Evolutionary conservation across 441 rosid genomes (phyloP).

Genomic region (Erodium chrysanthum): DNA sequence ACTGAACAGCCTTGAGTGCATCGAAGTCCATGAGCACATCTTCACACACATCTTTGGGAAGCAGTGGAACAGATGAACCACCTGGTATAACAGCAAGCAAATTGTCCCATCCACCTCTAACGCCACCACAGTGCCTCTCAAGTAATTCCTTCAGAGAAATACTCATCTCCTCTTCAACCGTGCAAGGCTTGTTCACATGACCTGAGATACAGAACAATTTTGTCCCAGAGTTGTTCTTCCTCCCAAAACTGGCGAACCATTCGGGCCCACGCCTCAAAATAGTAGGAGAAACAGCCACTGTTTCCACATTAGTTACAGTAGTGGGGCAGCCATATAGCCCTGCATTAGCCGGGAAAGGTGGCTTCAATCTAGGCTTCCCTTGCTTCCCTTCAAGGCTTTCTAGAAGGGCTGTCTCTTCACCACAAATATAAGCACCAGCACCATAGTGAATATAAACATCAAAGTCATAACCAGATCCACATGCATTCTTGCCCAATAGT

Average conservation of each 20-base stretch:
- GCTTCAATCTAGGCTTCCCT: constrained; percentile 98
- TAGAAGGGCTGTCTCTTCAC: constrained; percentile 95
- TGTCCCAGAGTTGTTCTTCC: constrained; percentile 91
- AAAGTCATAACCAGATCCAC: constrained; percentile 97
- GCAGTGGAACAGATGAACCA: constrained; percentile 86
- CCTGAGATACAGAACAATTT: constrained; percentile 85
- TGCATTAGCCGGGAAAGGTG: constrained; percentile 98
- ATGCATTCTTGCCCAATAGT: constrained; percentile 86
- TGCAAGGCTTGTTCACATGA: constrained; percentile 94
- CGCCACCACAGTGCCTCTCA: constrained; percentile 94
- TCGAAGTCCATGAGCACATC: constrained; percentile 96
- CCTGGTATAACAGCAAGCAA: constrained; percentile 92
- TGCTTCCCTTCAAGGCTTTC: constrained; percentile 99
- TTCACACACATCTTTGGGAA: constrained; percentile 76
- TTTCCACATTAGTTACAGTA: constrained; percentile 94
- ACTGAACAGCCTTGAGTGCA: constrained; percentile 92
- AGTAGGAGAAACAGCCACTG: constrained; percentile 94
- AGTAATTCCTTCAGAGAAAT: constrained; percentile 84
- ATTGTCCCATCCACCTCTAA: constrained; percentile 97
- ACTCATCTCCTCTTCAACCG: constrained; percentile 98
- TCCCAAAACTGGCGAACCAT: constrained; percentile 96
- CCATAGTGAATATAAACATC: constrained; percentile 95
- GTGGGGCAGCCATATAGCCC: constrained; percentile 96
- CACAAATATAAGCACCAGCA: constrained; percentile 98
- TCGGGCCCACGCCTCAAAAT: constrained; percentile 94